phyloP scores from a whole-genome alignment of 768 basidiomycete genomes.

The Daedaleopsis sinensis region DNA sequence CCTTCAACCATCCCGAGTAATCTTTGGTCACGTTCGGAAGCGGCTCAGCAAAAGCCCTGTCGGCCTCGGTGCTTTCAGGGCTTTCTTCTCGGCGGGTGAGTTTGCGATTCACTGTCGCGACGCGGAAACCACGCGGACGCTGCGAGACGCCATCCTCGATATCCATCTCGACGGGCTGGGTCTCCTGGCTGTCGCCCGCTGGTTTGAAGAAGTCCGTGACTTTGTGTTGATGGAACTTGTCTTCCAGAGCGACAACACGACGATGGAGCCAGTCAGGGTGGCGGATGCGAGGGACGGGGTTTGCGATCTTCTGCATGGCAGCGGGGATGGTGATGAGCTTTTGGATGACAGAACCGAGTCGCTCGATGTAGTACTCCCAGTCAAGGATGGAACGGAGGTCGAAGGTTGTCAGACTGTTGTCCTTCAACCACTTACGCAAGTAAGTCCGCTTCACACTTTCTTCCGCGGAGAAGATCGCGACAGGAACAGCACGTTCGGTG shows the following conservation, averaged over 20 bases:
- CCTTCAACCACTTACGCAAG: slow-evolving; percentile 96
- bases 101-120: slow-evolving; percentile 59
- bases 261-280: slow-evolving; percentile 98
- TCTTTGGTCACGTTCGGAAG: slow-evolving; percentile 65
- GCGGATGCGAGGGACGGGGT: slow-evolving; percentile 92
- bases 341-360: slow-evolving; percentile 96
- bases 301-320: slow-evolving; percentile 95
- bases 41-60: slow-evolving; percentile 32
- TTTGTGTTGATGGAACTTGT: slow-evolving; percentile 99
- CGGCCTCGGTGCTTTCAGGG: slow-evolving; percentile 43
- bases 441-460: slow-evolving; percentile 87
- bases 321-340: slow-evolving; percentile 99
- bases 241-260: slow-evolving; percentile 84
- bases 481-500: slow-evolving; percentile 94
- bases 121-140: slow-evolving; percentile 38
- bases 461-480: slow-evolving; percentile 98
- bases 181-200: slow-evolving; percentile 34
- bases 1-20: slow-evolving; percentile 79
- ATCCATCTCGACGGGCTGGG: slow-evolving; percentile 59
- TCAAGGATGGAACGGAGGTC: slow-evolving; percentile 94
- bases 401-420: slow-evolving; percentile 83
- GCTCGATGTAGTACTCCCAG: slow-evolving; percentile 98
- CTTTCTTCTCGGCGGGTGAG: slow-evolving; percentile 41
- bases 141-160: slow-evolving; percentile 26
- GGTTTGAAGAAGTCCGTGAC: slow-evolving; percentile 90